Evolutionary conservation across 257 asterid genomes (phyloP), one percentile per base, ranked within the genome.

Genomic region (Eucommia ulmoides): DNA sequence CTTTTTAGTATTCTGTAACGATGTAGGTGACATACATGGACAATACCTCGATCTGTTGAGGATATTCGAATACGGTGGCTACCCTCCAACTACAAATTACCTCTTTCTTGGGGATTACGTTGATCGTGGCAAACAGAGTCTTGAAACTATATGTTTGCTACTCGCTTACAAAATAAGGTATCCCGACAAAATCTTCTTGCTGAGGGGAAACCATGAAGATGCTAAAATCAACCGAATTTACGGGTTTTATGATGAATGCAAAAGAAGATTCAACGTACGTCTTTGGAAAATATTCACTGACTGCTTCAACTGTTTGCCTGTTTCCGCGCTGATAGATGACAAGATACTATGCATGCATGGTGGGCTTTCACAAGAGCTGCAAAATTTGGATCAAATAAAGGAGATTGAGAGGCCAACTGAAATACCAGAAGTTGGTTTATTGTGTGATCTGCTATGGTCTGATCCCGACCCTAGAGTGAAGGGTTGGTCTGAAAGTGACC

Each of bases 341-440:
- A 83, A 83, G 75, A 83, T 83, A 61, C 52, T 80, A 24, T 83
- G 94, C 74, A 80, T 80, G 94, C 94, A 84, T 15, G 94, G 94
- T 12, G 94, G 94, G 8, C 80, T 84, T 50, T 80, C 93, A 14
- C 93, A 83, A 0, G 93, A 78, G 45, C 74, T 84, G 23, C 61
- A 74, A 38, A 41, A 56, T 11, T 45, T 80, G 59, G 88, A 78
- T 47, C 85, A 78, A 54, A 84, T 84, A 48, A 78, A 62, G 2
- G 78, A 69, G 26, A 65, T 84, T 52, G 50, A 57, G 22, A 63
- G 94, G 72, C 92, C 92, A 7, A 64, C 76, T 1, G 94, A 84
- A 2, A 78, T 84, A 57, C 94, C 93, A 1, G 94, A 84, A 50
- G 64, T 52, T 41, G 94, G 94, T 26, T 74, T 84, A n/a, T 46